phyloP scores from a whole-genome alignment of 345 rosid genomes.

The Ricinus communis region DNA sequence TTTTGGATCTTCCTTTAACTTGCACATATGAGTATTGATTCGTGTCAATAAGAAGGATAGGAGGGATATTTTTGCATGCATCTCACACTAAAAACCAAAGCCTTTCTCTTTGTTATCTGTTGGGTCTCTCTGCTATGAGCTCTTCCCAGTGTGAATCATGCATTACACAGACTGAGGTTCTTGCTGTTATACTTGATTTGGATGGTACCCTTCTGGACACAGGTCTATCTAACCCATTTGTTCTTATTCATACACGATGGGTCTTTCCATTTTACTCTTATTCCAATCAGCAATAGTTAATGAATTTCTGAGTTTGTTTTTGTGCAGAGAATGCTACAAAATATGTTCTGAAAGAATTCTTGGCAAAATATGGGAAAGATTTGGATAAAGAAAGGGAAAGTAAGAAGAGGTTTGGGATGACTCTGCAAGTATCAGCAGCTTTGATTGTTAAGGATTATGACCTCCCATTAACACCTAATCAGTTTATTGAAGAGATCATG shows the following conservation, averaged over 20 bases:
- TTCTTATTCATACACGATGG: too few species aligned
- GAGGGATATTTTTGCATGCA: too few species aligned
- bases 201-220: conserved; percentile 53
- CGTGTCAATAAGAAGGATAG: not conserved
- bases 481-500: conserved; percentile 35
- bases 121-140: not conserved
- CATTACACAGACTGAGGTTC: conserved; percentile 14
- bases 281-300: not conserved
- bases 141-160: conserved; percentile 6
- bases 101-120: not conserved
- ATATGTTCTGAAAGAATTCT: conserved; percentile 36
- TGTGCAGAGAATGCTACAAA: conserved; percentile 32
- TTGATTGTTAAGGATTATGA: conserved; percentile 38
- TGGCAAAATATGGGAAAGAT: conserved; percentile 40
- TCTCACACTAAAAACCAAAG: not conserved
- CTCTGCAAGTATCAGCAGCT: conserved; percentile 37
- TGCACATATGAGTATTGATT: conserved; percentile 2
- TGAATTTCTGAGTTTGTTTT: not conserved
- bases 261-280: not conserved
- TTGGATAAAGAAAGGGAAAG: conserved; percentile 27
- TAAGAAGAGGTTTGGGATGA: conserved; percentile 38
- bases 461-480: conserved; percentile 40
- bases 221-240: conserved; percentile 19
- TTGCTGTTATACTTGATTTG: conserved; percentile 46
- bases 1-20: conserved; percentile 4